Evolutionary conservation across 805 yeast species (phyloP).

Genomic region (Candida pini): DNA sequence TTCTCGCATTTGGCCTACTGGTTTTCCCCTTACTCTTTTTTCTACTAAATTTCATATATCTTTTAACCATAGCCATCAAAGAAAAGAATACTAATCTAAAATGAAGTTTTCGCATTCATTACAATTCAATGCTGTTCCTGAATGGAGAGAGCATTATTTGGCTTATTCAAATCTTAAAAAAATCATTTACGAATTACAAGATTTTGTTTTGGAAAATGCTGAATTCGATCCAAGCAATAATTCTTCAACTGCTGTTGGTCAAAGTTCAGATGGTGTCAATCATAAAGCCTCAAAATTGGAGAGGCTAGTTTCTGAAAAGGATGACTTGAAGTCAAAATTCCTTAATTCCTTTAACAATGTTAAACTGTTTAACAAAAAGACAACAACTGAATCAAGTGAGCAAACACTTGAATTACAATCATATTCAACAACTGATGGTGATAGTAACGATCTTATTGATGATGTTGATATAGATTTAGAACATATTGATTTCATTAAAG

Average conservation of each 20-base stretch:
- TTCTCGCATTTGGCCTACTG: too few relatives aligned
- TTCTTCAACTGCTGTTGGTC: slow-evolving; percentile 10
- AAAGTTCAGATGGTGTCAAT: slow-evolving; percentile 11
- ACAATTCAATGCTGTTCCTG: slow-evolving; percentile 38
- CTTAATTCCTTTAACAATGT: slow-evolving; percentile 15
- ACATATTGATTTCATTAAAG: slow-evolving; percentile 19
- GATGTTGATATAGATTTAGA: slow-evolving; percentile 6
- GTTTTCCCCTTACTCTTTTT: too few relatives aligned
- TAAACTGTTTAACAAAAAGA: slow-evolving; percentile 5
- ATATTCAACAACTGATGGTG: slow-evolving; percentile 1
- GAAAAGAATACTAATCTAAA: neutral
- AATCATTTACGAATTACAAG: slow-evolving; percentile 49
- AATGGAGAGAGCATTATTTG: slow-evolving; percentile 43
- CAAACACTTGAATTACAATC: slow-evolving; percentile 18
- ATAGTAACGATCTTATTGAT: too few relatives aligned
- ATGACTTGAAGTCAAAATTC: slow-evolving; percentile 8
- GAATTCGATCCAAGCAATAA: slow-evolving; percentile 13
- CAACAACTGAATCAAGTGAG: slow-evolving; percentile 6
- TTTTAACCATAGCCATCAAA: too few relatives aligned
- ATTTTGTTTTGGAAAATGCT: slow-evolving; percentile 17
- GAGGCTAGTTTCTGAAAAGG: slow-evolving; percentile 6
- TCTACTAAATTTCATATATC: too few relatives aligned
- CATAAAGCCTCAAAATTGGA: slow-evolving; percentile 13
- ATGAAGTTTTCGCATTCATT: slow-evolving; percentile 49
- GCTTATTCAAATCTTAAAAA: slow-evolving; percentile 49